Base-by-base conservation (phyloP, 2,329 filamentous ascomycete genomes). In the Calonectria multiphialidica region DNA sequence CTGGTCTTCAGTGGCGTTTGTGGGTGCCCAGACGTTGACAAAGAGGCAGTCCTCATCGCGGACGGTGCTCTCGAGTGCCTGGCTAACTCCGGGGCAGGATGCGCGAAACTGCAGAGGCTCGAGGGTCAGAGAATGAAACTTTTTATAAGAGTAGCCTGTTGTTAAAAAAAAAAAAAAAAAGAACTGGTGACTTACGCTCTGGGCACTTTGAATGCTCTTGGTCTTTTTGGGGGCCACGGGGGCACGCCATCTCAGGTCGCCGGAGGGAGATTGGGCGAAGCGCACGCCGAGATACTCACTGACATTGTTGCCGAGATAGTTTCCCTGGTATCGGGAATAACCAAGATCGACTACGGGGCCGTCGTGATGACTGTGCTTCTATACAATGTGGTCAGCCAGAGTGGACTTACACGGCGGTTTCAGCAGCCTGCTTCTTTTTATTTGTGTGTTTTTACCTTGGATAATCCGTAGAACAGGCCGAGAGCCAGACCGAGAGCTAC, bases 221-320 rank as follows among this genome's bases (percentile, higher is more conserved):
- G 80, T 78, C 4, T 71, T 80, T 2, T 79, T 80, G 3, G 88
- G 88, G 40, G 85, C 81, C 18, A 83, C 80, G 0, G 89, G 89
- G 21, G 87, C 86, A 30, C 86, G 82, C 83, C 87, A 91, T 66
- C 89, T 84, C 40, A 89, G 81, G 45, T 88, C 81, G 2, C 85
- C 87, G 0, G 87, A 68, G 6, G 89, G 89, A n/a, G 88, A 82
- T 16, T 85, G 83, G 13, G 89, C 89, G 77, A 87, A 91, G 50
- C 88, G 87, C 79, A 88, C 81, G 15, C 87, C 87, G 3, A 87
- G 81, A 76, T 85, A 89, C 75, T 87, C 81, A 62, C 83, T 83
- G 35, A 89, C 82, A n/a, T 82, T 83, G 33, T 79, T 83, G 28
- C 77, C 73, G 5, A 86, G 80, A 3, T 79, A 75, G 3, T 79